These are phyloP conservation scores for Termitomyces heimii DNA, from an alignment of 768 basidiomycete species.

Conservation along the genomic window DNA sequence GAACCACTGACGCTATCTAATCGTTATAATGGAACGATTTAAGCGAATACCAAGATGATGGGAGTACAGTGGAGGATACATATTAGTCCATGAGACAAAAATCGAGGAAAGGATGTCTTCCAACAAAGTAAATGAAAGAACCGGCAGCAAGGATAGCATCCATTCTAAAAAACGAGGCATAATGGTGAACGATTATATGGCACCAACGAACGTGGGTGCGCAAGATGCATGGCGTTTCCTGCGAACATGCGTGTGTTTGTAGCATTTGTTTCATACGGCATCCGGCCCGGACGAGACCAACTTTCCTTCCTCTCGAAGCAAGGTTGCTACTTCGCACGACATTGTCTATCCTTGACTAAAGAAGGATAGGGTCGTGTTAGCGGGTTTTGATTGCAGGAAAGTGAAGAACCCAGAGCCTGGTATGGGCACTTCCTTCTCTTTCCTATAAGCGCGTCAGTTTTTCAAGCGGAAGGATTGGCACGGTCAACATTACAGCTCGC, in stretches of 20 bases:
- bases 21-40: background rate
- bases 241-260: background rate
- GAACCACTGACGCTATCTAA: background rate
- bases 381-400: background rate
- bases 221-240: background rate
- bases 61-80: background rate
- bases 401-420: constrained; percentile 21
- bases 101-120: background rate
- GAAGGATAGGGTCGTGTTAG: constrained; percentile 2
- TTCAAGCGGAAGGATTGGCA: background rate
- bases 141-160: background rate
- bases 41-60: background rate
- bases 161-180: background rate
- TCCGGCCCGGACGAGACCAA: background rate
- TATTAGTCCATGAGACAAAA: background rate
- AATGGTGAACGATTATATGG: background rate
- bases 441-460: constrained; percentile 9
- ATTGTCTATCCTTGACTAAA: background rate
- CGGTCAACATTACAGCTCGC: constrained; percentile 42
- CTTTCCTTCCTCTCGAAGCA: background rate
- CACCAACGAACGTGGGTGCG: background rate
- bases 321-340: background rate
- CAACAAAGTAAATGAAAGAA: background rate
- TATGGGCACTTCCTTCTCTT: constrained; percentile 22
- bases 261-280: background rate